Conservation (phyloP, 495 filamentous ascomycete species). For the Neurospora sublineolata region DNA sequence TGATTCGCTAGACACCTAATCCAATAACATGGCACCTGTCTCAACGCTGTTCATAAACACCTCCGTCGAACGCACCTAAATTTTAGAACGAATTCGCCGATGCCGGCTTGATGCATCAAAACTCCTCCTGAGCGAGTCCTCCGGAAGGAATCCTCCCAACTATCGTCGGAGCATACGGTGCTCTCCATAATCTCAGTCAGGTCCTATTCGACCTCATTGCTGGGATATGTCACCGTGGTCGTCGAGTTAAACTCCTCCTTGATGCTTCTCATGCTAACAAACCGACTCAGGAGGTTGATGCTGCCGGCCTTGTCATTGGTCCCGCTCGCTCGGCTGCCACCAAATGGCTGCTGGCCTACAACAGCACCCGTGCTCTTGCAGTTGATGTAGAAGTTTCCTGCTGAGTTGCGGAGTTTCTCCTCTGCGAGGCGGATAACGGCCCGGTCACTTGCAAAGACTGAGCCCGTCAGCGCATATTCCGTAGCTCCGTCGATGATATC, state of each 20-base stretch:
- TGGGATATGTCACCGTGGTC: conserved; percentile 63
- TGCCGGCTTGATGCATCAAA: neutral
- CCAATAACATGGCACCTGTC: neutral
- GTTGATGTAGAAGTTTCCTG: conserved; percentile 90
- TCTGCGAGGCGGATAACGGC: conserved; percentile 55
- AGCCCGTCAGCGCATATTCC: conserved; percentile 70
- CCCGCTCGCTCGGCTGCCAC: conserved; percentile 72
- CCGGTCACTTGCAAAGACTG: conserved; percentile 66
- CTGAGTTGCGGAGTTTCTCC: conserved; percentile 61
- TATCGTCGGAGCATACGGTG: neutral
- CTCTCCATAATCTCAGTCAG: neutral
- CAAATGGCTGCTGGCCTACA: conserved; percentile 87
- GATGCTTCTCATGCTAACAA: conserved; percentile 72
- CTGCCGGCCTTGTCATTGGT: conserved; percentile 91
- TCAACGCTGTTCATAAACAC: neutral
- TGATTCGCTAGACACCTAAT: neutral
- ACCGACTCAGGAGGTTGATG: conserved; percentile 59
- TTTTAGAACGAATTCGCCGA: neutral
- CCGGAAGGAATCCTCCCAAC: neutral
- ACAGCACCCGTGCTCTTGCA: conserved; percentile 88
- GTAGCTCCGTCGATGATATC: conserved; percentile 50
- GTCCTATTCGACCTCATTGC: conserved; percentile 44
- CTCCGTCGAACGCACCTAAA: neutral
- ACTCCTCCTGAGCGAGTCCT: neutral
- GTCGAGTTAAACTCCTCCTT: conserved; percentile 80